Evolutionary conservation across 495 filamentous ascomycete species (phyloP), one percentile per base, ranked within the genome.

Genomic region (Tuber calosporum): DNA sequence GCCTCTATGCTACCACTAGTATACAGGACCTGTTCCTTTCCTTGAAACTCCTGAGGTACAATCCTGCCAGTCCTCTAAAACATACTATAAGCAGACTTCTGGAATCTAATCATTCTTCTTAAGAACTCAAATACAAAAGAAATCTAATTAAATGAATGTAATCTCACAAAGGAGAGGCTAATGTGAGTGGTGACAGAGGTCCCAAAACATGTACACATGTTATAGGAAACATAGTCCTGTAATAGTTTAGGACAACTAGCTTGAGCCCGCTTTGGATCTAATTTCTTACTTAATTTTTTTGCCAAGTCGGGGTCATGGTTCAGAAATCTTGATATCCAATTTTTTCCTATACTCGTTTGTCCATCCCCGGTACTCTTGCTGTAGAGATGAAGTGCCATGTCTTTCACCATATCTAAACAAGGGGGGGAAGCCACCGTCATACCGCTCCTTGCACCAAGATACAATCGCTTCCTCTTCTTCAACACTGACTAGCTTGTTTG

Each of bases 291-390:
- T 39, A 75, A 72, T n/a, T 72, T 75, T 1, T n/a, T 45, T 43
- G 34, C 15, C 1, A 75, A 40, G 8, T 62, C n/a, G 1, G 58
- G 53, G 41, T 72, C 39, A 22, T 26, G 53, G 41, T 75, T 68
- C 0, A 72, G 69, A 40, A 74, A 74, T 15, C 68, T 4, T 1
- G 67, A 71, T 4, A 69, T 74, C 67, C 67, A 70, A 39, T 43
- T 62, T 68, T 70, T 70, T 19, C 26, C 68, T 19, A 70, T 9
- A 38, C 4, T 45, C 1, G 4, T 22, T 45, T 22, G 2, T 22
- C 5, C 15, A 4, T 45, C 15, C 5, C 43, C 43, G 0, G 43
- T 45, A 22, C 19, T 45, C 43, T 22, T 45, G 4, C 5, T 1
- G 15, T 22, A 45, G 19, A 45, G 43, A 17, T 20, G 20, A 2